Conservation (phyloP, 805 yeast genomes). For the Allodekkera sacchari region DNA sequence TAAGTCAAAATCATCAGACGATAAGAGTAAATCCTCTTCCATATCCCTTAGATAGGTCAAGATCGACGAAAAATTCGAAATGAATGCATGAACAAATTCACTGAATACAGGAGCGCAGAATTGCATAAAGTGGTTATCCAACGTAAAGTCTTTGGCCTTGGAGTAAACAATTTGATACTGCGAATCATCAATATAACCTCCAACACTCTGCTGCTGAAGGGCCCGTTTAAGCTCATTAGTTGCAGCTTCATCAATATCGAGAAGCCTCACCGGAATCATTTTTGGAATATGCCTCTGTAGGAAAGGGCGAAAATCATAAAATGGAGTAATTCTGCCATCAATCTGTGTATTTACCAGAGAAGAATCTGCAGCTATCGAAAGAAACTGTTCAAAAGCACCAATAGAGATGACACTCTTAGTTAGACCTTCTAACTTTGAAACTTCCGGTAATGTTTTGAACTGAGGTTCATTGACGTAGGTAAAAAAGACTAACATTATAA, state of each 20-base stretch:
- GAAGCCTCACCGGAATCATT: constrained; percentile 41
- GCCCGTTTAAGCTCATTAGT: constrained; percentile 27
- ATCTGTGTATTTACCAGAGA: constrained; percentile 13
- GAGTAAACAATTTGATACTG: constrained; percentile 19
- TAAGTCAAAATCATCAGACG: constrained; percentile 44
- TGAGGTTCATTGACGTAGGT: constrained; percentile 55
- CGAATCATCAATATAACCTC: constrained; percentile 23
- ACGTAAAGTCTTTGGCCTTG: constrained; percentile 13
- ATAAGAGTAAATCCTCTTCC: constrained; percentile 64
- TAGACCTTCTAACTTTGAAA: constrained; percentile 36
- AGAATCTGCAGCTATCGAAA: constrained; percentile 55
- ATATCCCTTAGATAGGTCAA: constrained; percentile 61
- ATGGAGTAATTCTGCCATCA: constrained; percentile 17
- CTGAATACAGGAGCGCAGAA: constrained; percentile 38
- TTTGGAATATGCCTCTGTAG: constrained; percentile 61
- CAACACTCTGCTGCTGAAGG: constrained; percentile 17
- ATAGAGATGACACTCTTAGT: constrained; percentile 48
- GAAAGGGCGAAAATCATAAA: constrained; percentile 59
- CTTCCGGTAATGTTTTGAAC: constrained; percentile 50
- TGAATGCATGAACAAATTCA: constrained; percentile 44
- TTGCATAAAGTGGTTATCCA: constrained; percentile 22
- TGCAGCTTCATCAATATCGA: constrained; percentile 39
- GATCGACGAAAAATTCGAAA: constrained; percentile 56
- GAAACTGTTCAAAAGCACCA: constrained; percentile 54
- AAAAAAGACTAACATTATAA: constrained; percentile 42